Percentiles rank a stretch among this genome's conserved stretches.
phyloP scores from a whole-genome alignment of 140 eudicot species.

The Flaveria floridana region DNA sequence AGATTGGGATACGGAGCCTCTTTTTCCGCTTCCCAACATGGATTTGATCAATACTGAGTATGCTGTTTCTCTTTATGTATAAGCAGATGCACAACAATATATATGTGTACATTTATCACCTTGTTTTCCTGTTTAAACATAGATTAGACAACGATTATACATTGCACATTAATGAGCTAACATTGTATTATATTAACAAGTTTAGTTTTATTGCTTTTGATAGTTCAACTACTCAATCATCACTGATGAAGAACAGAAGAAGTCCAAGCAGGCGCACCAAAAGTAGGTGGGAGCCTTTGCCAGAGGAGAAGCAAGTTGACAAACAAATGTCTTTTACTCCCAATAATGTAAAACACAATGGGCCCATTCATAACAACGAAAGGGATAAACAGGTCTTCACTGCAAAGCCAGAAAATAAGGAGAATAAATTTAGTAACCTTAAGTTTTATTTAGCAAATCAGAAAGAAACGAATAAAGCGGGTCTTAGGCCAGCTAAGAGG shows the following conservation, averaged over 20 bases:
- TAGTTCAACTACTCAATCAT: slow-evolving; percentile 43
- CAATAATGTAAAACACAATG: slow-evolving; percentile 44
- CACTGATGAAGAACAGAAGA: slow-evolving; percentile 51
- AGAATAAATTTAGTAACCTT: slow-evolving; percentile 38
- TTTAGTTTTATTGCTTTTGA: slow-evolving; percentile 23
- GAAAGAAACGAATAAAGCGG: slow-evolving; percentile 43
- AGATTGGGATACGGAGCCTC: slow-evolving; percentile 97
- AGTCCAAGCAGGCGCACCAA: slow-evolving; percentile 86
- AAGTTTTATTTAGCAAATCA: slow-evolving; percentile 53
- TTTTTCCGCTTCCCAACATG: slow-evolving; percentile 63
- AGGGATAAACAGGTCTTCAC: slow-evolving; percentile 66
- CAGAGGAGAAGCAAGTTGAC: slow-evolving; percentile 61
- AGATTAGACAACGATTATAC: slow-evolving; percentile 11
- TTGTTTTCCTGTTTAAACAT: neutral
- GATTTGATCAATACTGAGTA: slow-evolving; percentile 53
- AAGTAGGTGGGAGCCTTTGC: slow-evolving; percentile 98
- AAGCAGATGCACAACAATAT: neutral
- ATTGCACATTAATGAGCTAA: neutral
- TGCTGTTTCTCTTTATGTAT: slow-evolving; percentile 28
- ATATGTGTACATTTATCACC: neutral
- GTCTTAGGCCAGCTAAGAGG: slow-evolving; percentile 63
- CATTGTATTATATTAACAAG: slow-evolving; percentile 13
- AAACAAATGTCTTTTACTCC: slow-evolving; percentile 44
- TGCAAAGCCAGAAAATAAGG: slow-evolving; percentile 63
- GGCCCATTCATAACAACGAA: slow-evolving; percentile 41